A percentile compares a stretch with the other conserved stretches of the same genome.
Conservation (phyloP, 768 basidiomycete species). For the Exidia glandulosa region DNA sequence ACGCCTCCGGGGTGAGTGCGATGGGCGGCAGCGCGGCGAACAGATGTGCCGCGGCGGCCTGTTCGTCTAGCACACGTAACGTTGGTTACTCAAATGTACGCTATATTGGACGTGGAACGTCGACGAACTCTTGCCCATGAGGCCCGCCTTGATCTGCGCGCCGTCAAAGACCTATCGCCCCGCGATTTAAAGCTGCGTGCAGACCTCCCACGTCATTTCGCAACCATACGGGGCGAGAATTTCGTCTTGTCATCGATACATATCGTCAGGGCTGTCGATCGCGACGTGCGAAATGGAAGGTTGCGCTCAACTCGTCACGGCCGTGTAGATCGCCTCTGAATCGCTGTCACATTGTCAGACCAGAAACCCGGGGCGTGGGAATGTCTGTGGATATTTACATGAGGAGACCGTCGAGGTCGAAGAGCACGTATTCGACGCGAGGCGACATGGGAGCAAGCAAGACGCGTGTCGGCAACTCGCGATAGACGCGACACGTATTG, state of each 20-base stretch:
- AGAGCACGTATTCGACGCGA: conserved; percentile 51
- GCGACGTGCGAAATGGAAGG: neutral
- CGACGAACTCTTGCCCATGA: conserved; percentile 71
- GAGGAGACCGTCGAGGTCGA: conserved; percentile 59
- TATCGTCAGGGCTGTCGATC: neutral
- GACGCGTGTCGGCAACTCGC: neutral
- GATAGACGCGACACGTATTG: too few species aligned
- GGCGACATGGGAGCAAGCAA: neutral
- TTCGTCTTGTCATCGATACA: conserved; percentile 35
- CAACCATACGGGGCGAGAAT: conserved; percentile 63
- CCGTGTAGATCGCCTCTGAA: conserved; percentile 65
- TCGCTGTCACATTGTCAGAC: conserved; percentile 52
- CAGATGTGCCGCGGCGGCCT: conserved; percentile 50
- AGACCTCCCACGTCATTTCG: conserved; percentile 65
- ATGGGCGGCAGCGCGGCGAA: conserved; percentile 72
- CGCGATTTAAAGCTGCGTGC: neutral
- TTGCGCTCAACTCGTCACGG: conserved; percentile 57
- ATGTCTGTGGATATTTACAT: conserved; percentile 3
- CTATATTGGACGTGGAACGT: neutral
- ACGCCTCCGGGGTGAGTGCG: conserved; percentile 48
- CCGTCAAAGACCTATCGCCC: neutral
- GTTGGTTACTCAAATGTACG: neutral
- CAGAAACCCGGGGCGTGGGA: conserved; percentile 22
- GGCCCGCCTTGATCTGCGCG: conserved; percentile 57
- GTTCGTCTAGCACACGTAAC: conserved; percentile 44